Percentiles rank a stretch among this genome's conserved stretches.
phyloP scores from a whole-genome alignment of 73 alveolate species.

The Paramecium octaurelia region DNA sequence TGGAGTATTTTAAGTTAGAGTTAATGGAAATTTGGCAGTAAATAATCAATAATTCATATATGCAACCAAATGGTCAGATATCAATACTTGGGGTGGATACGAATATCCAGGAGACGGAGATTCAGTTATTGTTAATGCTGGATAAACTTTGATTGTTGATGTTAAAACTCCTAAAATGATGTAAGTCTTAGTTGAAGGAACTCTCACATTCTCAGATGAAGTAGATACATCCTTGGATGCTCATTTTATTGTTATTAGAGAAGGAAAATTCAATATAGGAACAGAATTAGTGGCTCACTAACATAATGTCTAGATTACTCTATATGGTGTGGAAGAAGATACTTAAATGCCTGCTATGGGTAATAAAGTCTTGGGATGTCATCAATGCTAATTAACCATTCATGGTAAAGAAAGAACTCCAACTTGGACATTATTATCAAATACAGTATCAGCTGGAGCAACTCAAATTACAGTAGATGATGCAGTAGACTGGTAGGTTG shows the following conservation, averaged over 20 bases:
- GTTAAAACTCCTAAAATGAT: constrained; percentile 66
- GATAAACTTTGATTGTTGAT: constrained; percentile 71
- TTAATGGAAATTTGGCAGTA: constrained; percentile 62
- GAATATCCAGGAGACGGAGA: constrained; percentile 79
- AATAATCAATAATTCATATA: constrained; percentile 65
- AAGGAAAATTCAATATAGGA: constrained; percentile 79
- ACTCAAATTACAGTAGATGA: constrained; percentile 63
- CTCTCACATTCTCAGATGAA: constrained; percentile 69
- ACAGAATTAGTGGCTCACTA: constrained; percentile 76
- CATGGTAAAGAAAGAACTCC: constrained; percentile 76
- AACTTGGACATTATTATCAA: constrained; percentile 78
- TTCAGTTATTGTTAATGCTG: constrained; percentile 66
- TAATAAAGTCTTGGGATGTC: constrained; percentile 75
- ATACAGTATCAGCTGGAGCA: constrained; percentile 68
- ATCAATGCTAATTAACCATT: constrained; percentile 74
- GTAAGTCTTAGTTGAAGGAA: constrained; percentile 78
- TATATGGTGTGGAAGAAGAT: constrained; percentile 68
- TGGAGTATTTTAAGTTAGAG: neutral
- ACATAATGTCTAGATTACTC: constrained; percentile 67
- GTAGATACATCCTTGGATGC: constrained; percentile 76
- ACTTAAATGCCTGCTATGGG: constrained; percentile 82
- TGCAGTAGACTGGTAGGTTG: constrained; percentile 74
- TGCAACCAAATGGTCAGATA: constrained; percentile 70
- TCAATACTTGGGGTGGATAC: constrained; percentile 84
- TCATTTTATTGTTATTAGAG: constrained; percentile 69